These are phyloP conservation scores for Boletus sensibilis DNA, from an alignment of 768 basidiomycete genomes.

Conservation along the genomic window DNA sequence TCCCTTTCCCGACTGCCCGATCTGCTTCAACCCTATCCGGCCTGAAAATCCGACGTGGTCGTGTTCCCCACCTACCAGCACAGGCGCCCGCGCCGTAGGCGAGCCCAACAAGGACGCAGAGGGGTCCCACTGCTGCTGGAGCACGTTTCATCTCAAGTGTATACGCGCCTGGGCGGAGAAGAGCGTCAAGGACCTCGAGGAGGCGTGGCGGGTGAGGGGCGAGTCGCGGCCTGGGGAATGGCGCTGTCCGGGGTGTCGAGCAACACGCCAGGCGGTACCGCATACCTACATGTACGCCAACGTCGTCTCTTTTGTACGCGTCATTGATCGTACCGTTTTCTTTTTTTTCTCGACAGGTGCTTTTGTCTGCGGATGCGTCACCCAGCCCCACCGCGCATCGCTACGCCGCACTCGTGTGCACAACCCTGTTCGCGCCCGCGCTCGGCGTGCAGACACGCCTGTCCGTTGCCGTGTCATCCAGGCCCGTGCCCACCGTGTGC, in stretches of 20 bases:
- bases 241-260: slow-evolving; percentile 94
- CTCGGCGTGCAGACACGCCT: slow-evolving; percentile 71
- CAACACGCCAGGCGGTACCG: slow-evolving; percentile 66
- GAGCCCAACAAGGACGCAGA: slow-evolving; percentile 17
- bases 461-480: slow-evolving; percentile 85
- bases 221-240: slow-evolving; percentile 74
- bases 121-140: slow-evolving; percentile 75
- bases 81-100: background rate
- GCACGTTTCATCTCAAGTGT: slow-evolving; percentile 87
- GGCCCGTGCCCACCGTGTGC: slow-evolving; percentile 96
- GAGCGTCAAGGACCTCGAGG: slow-evolving; percentile 68
- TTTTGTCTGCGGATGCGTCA: slow-evolving; percentile 79
- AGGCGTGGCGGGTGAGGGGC: slow-evolving; percentile 72
- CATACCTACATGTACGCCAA: slow-evolving; percentile 55
- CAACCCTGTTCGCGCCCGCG: slow-evolving; percentile 63
- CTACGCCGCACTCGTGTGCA: slow-evolving; percentile 77
- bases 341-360: slow-evolving; percentile 49
- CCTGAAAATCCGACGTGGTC: slow-evolving; percentile 86
- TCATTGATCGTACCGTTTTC: background rate
- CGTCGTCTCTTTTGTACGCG: too few relatives aligned
- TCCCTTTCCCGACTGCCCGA: slow-evolving; percentile 77
- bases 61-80: slow-evolving; percentile 57
- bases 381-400: slow-evolving; percentile 65
- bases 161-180: slow-evolving; percentile 86
- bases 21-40: slow-evolving; percentile 78